These are phyloP conservation scores for Pontederia crassipes DNA, from an alignment of 176 grass and related monocot species.

Conservation along the genomic window DNA sequence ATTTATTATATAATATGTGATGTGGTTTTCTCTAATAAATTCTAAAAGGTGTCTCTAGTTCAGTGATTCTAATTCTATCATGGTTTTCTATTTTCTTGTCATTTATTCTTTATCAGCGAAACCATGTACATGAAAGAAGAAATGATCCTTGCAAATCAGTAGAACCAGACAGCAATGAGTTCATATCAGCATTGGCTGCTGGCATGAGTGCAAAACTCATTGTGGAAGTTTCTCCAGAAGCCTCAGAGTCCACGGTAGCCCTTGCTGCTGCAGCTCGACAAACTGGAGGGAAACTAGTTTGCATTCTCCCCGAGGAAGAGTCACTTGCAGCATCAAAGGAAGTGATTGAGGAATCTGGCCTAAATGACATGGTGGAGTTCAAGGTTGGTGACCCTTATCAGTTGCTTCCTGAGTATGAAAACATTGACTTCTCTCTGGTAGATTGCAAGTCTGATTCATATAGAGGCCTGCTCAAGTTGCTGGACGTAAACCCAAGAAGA, in stretches of 20 bases:
- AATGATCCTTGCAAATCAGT: slow-evolving; percentile 10
- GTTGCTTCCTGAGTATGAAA: slow-evolving; percentile 36
- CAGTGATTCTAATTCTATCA: neutral
- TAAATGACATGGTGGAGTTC: slow-evolving; percentile 31
- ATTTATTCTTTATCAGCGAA: slow-evolving; percentile 1
- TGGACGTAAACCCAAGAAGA: slow-evolving; percentile 24
- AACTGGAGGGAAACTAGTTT: slow-evolving; percentile 31
- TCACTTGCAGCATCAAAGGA: slow-evolving; percentile 19
- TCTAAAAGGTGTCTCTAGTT: neutral
- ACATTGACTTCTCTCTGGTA: slow-evolving; percentile 31
- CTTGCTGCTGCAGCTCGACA: slow-evolving; percentile 31
- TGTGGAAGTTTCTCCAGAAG: slow-evolving; percentile 31
- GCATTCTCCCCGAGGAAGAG: slow-evolving; percentile 28
- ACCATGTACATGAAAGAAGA: slow-evolving; percentile 13
- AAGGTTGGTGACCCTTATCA: slow-evolving; percentile 25
- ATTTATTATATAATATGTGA: too few species aligned
- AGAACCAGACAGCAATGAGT: slow-evolving; percentile 27
- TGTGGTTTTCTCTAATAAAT: neutral
- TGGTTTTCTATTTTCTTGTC: neutral
- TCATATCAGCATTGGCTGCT: slow-evolving; percentile 35
- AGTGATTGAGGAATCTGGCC: slow-evolving; percentile 27
- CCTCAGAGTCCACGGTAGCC: slow-evolving; percentile 30
- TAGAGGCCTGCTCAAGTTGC: slow-evolving; percentile 23
- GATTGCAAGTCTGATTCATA: slow-evolving; percentile 27
- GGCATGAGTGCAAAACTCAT: slow-evolving; percentile 30